Percentiles rank a stretch among this genome's conserved stretches.
These are phyloP conservation scores for Kurtzmaniella cleridarum DNA, from an alignment of 805 yeast genomes.

Conservation along the genomic window DNA sequence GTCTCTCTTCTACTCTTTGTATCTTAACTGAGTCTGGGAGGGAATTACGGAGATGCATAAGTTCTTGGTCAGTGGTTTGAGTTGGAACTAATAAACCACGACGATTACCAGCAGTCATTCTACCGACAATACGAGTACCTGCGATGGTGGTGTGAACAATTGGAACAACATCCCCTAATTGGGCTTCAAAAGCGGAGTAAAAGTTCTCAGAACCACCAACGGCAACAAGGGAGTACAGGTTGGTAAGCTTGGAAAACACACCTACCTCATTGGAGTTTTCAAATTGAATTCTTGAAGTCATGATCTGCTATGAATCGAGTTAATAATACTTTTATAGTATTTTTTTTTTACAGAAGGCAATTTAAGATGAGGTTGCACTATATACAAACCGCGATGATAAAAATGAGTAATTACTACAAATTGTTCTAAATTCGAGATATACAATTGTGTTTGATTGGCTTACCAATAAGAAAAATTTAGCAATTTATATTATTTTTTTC, in stretches of 20 bases:
- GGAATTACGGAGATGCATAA: slow-evolving; percentile 94
- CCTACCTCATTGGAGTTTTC: slow-evolving; percentile 63
- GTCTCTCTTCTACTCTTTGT: slow-evolving; percentile 96
- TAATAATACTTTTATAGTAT: not conserved
- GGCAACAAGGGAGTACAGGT: slow-evolving; percentile 93
- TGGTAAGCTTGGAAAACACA: slow-evolving; percentile 90
- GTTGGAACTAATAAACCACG: slow-evolving; percentile 96
- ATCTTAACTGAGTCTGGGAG: slow-evolving; percentile 93
- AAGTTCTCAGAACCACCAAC: slow-evolving; percentile 87
- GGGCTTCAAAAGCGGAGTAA: slow-evolving; percentile 95
- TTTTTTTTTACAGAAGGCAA: slow-evolving; percentile 2
- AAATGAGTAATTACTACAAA: no score
- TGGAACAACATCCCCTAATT: slow-evolving; percentile 93
- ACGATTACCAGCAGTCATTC: slow-evolving; percentile 98
- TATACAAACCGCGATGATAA: no score
- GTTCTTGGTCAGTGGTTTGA: slow-evolving; percentile 96
- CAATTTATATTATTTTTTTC: no score
- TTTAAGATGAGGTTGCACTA: not conserved
- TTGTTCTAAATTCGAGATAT: no score
- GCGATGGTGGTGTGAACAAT: slow-evolving; percentile 97
- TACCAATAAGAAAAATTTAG: no score
- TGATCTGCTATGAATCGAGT: slow-evolving; percentile 8
- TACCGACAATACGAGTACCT: slow-evolving; percentile 95
- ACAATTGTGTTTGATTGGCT: no score
- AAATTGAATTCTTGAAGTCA: slow-evolving; percentile 47